Evolutionary conservation across 1,139 yeast genomes (phyloP).

Genomic region (Geotrichum histeridarum): DNA sequence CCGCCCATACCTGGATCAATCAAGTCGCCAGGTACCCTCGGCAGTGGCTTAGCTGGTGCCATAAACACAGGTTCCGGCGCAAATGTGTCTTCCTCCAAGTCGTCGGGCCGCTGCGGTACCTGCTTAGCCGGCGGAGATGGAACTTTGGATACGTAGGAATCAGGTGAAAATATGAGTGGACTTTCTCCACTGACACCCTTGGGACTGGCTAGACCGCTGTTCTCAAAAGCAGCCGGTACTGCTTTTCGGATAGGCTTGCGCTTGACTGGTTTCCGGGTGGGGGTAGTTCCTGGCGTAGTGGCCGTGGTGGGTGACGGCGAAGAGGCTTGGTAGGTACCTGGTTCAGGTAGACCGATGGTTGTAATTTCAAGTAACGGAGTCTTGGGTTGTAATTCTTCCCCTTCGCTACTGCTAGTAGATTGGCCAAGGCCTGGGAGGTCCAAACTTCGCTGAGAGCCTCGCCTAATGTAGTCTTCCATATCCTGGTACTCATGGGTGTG

Average conservation of each 20-base stretch:
- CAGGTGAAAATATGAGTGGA: slow-evolving; percentile 4
- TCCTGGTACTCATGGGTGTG: background rate
- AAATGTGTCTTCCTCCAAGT: background rate
- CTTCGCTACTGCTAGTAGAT: too few relatives aligned
- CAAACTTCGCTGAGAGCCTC: background rate
- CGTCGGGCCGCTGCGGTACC: background rate
- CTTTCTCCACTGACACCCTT: background rate
- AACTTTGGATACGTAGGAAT: slow-evolving; percentile 1
- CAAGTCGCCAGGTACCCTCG: background rate
- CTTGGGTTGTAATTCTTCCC: too few relatives aligned
- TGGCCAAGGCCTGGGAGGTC: too few relatives aligned
- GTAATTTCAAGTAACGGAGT: too few relatives aligned
- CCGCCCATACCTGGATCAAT: slow-evolving; percentile 3
- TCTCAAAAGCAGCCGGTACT: background rate
- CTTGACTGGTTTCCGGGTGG: background rate
- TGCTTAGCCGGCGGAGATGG: background rate
- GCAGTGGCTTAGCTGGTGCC: background rate
- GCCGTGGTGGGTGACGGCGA: background rate
- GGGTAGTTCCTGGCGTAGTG: background rate
- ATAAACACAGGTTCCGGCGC: slow-evolving; percentile 10
- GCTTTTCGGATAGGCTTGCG: background rate
- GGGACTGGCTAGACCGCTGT: background rate
- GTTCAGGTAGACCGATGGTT: too few relatives aligned
- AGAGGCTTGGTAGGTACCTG: background rate
- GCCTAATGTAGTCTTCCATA: background rate